A percentile compares a stretch with the other conserved stretches of the same genome.
Evolutionary conservation across 352 stramenopile species (phyloP).

Genomic region (Bremia lactucae): DNA sequence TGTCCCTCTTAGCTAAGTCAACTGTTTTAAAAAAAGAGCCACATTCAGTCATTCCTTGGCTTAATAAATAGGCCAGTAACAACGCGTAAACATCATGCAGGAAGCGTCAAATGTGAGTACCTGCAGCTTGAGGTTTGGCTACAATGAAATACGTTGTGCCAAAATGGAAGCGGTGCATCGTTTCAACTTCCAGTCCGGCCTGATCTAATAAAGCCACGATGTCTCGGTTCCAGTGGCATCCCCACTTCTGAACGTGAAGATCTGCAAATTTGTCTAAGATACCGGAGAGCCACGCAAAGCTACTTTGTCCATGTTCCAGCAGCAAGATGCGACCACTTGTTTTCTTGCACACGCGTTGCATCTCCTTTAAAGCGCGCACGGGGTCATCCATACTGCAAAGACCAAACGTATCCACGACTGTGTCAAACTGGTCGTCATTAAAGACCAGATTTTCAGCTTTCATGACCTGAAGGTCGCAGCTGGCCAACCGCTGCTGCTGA

Average conservation of each 20-base stretch:
- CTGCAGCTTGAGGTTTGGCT: conserved; percentile 31
- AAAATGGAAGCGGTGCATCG: conserved; percentile 88
- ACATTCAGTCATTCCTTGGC: no score
- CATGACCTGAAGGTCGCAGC: conserved; percentile 48
- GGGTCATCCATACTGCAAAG: conserved; percentile 94
- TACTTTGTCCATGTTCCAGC: conserved; percentile 90
- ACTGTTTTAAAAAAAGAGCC: no score
- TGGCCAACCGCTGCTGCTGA: conserved; percentile 8
- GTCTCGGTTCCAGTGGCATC: conserved; percentile 94
- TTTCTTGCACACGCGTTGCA: conserved; percentile 88
- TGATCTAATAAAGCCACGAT: conserved; percentile 83
- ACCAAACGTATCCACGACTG: conserved; percentile 94
- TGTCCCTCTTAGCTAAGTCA: no score
- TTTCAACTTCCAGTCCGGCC: conserved; percentile 80
- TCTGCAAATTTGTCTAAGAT: conserved; percentile 90
- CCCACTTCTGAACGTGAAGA: conserved; percentile 89
- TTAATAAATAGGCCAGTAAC: no score
- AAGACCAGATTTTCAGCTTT: conserved; percentile 52
- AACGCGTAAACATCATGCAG: no score
- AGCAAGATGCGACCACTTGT: conserved; percentile 81
- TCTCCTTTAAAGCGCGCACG: conserved; percentile 83
- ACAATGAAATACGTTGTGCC: conserved; percentile 90
- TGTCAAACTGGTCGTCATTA: conserved; percentile 81
- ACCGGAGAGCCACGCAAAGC: conserved; percentile 83
- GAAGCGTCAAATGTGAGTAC: no score